These are phyloP conservation scores for Hordeum vulgare DNA, from an alignment of 176 grass and related monocot species.

Conservation along the genomic window DNA sequence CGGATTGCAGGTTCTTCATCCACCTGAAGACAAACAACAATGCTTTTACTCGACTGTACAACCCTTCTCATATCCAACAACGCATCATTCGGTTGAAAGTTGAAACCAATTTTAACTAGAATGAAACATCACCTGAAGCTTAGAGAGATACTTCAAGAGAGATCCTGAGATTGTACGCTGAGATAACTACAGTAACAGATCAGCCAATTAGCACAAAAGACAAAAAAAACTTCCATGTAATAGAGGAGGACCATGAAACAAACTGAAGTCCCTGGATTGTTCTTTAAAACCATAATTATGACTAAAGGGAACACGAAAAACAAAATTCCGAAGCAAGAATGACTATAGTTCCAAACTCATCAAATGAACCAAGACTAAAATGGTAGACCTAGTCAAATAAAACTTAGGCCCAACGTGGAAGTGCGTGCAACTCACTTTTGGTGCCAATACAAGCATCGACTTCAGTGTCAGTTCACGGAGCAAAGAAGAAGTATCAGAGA, in stretches of 20 bases:
- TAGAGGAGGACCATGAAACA: neutral
- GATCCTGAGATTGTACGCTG: slow-evolving; percentile 96
- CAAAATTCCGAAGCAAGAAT: neutral
- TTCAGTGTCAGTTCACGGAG: slow-evolving; percentile 96
- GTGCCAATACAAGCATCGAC: slow-evolving; percentile 92
- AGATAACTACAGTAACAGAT: slow-evolving; percentile 69
- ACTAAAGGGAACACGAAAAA: neutral
- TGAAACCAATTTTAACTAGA: slow-evolving; percentile 9
- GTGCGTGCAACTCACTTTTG: slow-evolving; percentile 64
- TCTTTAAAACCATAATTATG: neutral
- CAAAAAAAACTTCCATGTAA: neutral
- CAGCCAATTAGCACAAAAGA: slow-evolving; percentile 16
- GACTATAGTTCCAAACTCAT: neutral
- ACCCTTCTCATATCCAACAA: neutral
- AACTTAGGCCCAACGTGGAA: neutral
- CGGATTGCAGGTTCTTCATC: slow-evolving; percentile 97
- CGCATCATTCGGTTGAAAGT: neutral
- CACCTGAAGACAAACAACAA: slow-evolving; percentile 50
- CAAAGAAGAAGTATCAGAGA: slow-evolving; percentile 86
- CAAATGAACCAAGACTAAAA: neutral
- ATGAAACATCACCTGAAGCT: slow-evolving; percentile 71
- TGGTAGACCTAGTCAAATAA: neutral
- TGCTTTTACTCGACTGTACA: slow-evolving; percentile 15
- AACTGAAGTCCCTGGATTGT: neutral
- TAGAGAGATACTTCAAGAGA: slow-evolving; percentile 98